phyloP scores from a whole-genome alignment of 2,329 filamentous ascomycete species.

The Xylaria sp. region DNA sequence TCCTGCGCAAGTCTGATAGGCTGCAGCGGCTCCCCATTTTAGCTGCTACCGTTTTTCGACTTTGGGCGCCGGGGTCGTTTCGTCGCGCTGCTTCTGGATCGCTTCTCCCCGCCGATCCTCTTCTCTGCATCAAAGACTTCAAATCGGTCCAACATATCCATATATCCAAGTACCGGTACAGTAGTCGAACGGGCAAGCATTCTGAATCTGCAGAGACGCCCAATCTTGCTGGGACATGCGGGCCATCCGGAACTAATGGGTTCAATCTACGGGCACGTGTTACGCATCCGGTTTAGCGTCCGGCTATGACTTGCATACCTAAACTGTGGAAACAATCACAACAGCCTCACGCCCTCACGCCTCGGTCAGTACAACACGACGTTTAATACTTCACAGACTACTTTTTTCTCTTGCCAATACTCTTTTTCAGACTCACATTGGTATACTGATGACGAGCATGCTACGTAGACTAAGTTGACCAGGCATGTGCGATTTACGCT shows the following conservation, averaged over 20 bases:
- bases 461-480: neutral
- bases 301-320: constrained; percentile 18
- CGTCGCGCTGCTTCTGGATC: constrained; percentile 32
- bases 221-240: constrained; percentile 17
- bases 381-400: neutral
- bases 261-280: constrained; percentile 19
- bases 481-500: neutral
- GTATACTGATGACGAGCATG: neutral
- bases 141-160: constrained; percentile 33
- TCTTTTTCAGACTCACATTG: neutral
- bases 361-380: constrained; percentile 12
- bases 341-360: constrained; percentile 28
- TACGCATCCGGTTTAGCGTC: constrained; percentile 24
- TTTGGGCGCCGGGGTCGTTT: constrained; percentile 19
- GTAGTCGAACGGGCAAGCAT: constrained; percentile 2
- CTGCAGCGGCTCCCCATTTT: constrained; percentile 35
- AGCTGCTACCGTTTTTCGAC: constrained; percentile 27
- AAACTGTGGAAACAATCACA: constrained; percentile 17
- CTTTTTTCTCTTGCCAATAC: neutral
- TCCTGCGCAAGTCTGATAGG: constrained; percentile 46
- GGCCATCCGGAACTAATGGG: constrained; percentile 20
- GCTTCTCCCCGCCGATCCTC: constrained; percentile 34
- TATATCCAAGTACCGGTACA: neutral
- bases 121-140: constrained; percentile 27
- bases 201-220: constrained; percentile 18